These are phyloP conservation scores for Penicillium samsonianum DNA, from an alignment of 495 filamentous ascomycete species.

Conservation along the genomic window DNA sequence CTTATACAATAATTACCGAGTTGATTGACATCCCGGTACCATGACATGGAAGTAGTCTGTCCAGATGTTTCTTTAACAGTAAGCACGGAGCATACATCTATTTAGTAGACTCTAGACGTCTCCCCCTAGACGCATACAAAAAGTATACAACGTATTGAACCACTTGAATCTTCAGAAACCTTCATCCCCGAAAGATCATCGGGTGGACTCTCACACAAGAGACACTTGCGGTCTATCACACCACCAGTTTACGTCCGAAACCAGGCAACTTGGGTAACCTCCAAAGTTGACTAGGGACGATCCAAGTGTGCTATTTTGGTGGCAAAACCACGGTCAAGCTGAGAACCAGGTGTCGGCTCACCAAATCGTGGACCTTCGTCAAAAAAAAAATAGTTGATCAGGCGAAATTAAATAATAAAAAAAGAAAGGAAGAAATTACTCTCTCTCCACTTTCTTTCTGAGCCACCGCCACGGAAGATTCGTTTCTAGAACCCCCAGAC, in stretches of 20 bases:
- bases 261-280: slow-evolving; percentile 10
- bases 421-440: not conserved
- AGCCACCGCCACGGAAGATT: slow-evolving; percentile 35
- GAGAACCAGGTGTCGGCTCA: slow-evolving; percentile 2
- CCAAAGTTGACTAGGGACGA: slow-evolving; percentile 13
- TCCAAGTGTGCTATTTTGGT: slow-evolving; percentile 19
- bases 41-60: slow-evolving; percentile 22
- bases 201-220: slow-evolving; percentile 6
- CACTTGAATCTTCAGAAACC: slow-evolving; percentile 3
- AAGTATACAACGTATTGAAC: slow-evolving; percentile 6
- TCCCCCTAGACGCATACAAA: slow-evolving; percentile 8
- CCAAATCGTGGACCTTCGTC: slow-evolving; percentile 3
- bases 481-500: slow-evolving; percentile 39
- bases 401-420: not conserved
- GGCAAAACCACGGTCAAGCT: slow-evolving; percentile 13
- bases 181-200: slow-evolving; percentile 7
- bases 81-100: slow-evolving; percentile 4
- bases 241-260: slow-evolving; percentile 10
- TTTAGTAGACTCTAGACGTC: not conserved
- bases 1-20: slow-evolving; percentile 2
- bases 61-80: not conserved
- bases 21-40: slow-evolving; percentile 21
- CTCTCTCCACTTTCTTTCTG: slow-evolving; percentile 16
- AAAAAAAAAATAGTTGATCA: not conserved
- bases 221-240: slow-evolving; percentile 7